Percentiles rank a stretch among this genome's conserved stretches.
Conservation (phyloP, 2,329 filamentous ascomycete species). For the Fusarium sp. region DNA sequence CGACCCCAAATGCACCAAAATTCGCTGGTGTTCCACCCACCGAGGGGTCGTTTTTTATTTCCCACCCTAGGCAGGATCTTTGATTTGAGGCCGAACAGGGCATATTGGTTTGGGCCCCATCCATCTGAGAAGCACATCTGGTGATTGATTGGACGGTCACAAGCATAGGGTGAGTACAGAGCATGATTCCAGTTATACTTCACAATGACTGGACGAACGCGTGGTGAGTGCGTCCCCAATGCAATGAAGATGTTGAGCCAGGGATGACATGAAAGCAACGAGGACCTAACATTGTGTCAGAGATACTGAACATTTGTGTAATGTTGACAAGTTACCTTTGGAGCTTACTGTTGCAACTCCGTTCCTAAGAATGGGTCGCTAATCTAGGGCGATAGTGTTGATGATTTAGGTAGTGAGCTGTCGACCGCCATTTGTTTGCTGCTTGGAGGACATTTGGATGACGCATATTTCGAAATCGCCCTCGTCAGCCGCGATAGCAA, state of each 20-base stretch:
- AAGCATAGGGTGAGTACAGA: background rate
- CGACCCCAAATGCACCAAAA: too few species aligned
- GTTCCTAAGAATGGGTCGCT: background rate
- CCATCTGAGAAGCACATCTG: conserved; percentile 4
- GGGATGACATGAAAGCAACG: background rate
- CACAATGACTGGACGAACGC: conserved; percentile 8
- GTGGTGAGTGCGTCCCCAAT: conserved; percentile 13
- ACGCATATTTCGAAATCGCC: conserved; percentile 12
- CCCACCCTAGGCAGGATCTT: too few species aligned
- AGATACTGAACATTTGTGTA: background rate
- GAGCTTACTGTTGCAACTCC: background rate
- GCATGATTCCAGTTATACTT: background rate
- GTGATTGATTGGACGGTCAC: background rate
- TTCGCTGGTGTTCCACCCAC: too few species aligned
- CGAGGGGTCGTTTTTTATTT: too few species aligned
- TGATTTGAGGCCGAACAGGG: conserved; percentile 4
- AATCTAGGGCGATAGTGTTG: background rate
- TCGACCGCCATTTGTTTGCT: conserved; percentile 8
- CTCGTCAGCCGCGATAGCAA: conserved; percentile 27
- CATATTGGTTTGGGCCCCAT: background rate
- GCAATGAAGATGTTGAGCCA: background rate
- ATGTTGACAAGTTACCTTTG: background rate
- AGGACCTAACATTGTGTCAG: background rate
- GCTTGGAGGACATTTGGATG: conserved; percentile 9
- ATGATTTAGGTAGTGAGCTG: background rate